Conservation (phyloP, 164 flowering plant species). For the Nymphaea thermarum region DNA sequence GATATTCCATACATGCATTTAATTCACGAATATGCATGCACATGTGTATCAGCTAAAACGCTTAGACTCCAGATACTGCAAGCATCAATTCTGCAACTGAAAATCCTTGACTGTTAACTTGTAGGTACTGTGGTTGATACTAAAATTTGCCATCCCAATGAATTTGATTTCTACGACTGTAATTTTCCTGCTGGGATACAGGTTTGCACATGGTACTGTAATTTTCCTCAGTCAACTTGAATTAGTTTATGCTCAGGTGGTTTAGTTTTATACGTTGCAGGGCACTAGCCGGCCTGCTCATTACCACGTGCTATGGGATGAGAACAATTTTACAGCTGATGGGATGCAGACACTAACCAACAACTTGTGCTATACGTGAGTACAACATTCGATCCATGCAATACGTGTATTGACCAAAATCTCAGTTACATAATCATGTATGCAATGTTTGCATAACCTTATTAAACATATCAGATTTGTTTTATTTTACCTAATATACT, state of each 20-base stretch:
- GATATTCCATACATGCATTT: too few species aligned
- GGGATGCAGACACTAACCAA: constrained; percentile 47
- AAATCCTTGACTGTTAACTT: background rate
- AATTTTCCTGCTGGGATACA: constrained; percentile 96
- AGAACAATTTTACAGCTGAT: constrained; percentile 60
- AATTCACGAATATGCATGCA: too few species aligned
- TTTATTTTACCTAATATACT: too few species aligned
- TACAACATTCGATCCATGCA: background rate
- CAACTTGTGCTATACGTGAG: constrained; percentile 68
- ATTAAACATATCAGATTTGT: too few species aligned
- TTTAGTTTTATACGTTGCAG: constrained; percentile 14
- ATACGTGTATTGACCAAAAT: too few species aligned
- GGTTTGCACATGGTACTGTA: constrained; percentile 22
- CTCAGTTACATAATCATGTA: too few species aligned
- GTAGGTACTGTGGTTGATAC: constrained; percentile 89
- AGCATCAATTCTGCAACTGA: too few species aligned
- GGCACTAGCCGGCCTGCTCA: constrained; percentile 78
- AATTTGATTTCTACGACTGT: constrained; percentile 82
- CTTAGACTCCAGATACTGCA: too few species aligned
- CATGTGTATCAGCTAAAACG: too few species aligned
- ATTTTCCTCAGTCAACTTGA: background rate
- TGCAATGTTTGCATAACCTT: too few species aligned
- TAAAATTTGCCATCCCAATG: constrained; percentile 71
- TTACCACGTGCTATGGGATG: constrained; percentile 73
- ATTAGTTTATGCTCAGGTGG: background rate